Evolutionary conservation across 164 flowering plant genomes (phyloP).

Genomic region (Vitis amurensis): DNA sequence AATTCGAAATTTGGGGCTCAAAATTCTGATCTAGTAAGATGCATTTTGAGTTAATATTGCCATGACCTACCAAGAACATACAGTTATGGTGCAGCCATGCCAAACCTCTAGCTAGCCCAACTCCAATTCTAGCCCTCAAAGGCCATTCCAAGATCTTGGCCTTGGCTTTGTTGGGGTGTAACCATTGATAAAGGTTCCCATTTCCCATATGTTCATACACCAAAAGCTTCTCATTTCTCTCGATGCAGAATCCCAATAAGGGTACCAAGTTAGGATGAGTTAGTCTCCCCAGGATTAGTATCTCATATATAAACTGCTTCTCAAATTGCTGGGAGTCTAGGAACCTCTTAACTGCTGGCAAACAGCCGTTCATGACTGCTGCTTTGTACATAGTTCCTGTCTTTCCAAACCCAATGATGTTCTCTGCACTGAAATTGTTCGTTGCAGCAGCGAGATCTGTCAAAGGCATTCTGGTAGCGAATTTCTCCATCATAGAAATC

Average conservation of each 20-base stretch:
- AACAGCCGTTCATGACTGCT: background rate
- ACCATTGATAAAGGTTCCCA: slow-evolving; percentile 15
- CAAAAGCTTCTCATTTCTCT: slow-evolving; percentile 8
- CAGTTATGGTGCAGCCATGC: slow-evolving; percentile 23
- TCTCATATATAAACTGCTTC: background rate
- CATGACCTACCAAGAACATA: too few species aligned
- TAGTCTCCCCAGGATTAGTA: background rate
- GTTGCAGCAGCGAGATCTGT: background rate
- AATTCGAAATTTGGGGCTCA: too few species aligned
- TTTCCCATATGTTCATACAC: slow-evolving; percentile 15
- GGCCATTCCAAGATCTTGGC: slow-evolving; percentile 14
- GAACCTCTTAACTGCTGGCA: background rate
- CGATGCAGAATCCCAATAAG: slow-evolving; percentile 12
- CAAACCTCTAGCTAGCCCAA: slow-evolving; percentile 20
- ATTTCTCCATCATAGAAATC: background rate
- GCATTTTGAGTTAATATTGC: too few species aligned
- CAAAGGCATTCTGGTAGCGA: background rate
- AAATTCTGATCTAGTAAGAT: too few species aligned
- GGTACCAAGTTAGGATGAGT: background rate
- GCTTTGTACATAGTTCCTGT: background rate
- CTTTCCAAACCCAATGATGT: background rate
- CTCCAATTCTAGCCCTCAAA: slow-evolving; percentile 11
- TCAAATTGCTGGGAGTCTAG: background rate
- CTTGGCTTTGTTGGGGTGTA: background rate
- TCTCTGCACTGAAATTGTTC: background rate